Evolutionary conservation across 495 filamentous ascomycete genomes (phyloP), one percentile per base, ranked within the genome.

Genomic region (Penicillium longicatenatum): DNA sequence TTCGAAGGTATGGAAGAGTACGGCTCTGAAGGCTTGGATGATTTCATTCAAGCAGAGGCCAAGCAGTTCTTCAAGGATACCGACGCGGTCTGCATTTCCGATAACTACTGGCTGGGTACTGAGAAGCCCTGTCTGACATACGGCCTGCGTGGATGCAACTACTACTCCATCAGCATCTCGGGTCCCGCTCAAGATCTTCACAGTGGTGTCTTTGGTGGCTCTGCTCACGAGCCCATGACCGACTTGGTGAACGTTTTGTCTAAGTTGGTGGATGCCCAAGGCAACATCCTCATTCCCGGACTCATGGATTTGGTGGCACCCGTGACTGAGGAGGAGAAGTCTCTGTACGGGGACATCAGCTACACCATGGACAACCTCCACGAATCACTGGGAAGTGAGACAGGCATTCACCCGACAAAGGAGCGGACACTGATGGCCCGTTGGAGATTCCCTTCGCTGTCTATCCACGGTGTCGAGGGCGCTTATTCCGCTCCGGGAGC

Each of bases 1-100:
- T 99, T 99, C 67, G 95, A 99, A 76, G 95, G 95, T 42, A 99
- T 99, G 95, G 94, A 99, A 77, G 95, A 99, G 77, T 96, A 96
- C 71, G 95, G 95, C 41, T 96, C 91, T 1, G 95, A 98, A 66
- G 95, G 95, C 39, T 82, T 99, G 41, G 93, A 99, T 59, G 93
- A 97, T 43, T 89, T 97, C 59, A 96, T 99, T 72, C 79, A 88
- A 59, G 86, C 81, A 17, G 95, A 99, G 76, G 88, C 84, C 62
- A 91, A 93, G 77, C 85, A 86, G 53, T 98, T 84, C 80, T 99
- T 99, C 77, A 90, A 89, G 62, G 93, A 96, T 61, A 86, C 91
- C 6, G 95, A 99, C 59, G 95, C 93, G 6, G 93, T 97, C 19
- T 98, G 95, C 79, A 99, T 99, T 66, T 95, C 90, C 49, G 95